These are phyloP conservation scores for Chaetomiaceae sp. DNA, from an alignment of 2,329 filamentous ascomycete genomes.

Conservation along the genomic window DNA sequence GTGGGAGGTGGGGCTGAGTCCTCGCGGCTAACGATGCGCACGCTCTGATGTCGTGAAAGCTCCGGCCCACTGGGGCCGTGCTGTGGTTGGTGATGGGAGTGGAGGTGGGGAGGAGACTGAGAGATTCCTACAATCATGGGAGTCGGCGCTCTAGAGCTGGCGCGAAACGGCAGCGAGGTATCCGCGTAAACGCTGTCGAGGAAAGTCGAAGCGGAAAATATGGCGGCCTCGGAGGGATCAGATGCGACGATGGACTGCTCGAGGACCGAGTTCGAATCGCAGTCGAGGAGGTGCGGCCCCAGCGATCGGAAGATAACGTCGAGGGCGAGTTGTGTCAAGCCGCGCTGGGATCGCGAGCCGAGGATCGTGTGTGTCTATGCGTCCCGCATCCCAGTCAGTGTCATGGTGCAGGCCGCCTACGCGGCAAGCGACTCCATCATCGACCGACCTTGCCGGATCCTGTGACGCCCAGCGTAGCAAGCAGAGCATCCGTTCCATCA, in stretches of 20 bases:
- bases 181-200: constrained; percentile 75
- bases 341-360: constrained; percentile 77
- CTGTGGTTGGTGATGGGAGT: constrained; percentile 29
- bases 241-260: constrained; percentile 69
- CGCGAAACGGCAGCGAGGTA: constrained; percentile 46
- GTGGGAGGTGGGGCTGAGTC: constrained; percentile 21
- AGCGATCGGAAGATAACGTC: constrained; percentile 85
- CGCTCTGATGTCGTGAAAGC: constrained; percentile 33
- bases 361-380: constrained; percentile 87
- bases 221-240: constrained; percentile 73
- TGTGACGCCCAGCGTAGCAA: constrained; percentile 89
- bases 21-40: constrained; percentile 38
- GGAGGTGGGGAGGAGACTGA: constrained; percentile 26
- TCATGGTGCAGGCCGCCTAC: neutral
- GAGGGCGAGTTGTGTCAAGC: constrained; percentile 84
- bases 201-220: constrained; percentile 69
- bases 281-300: constrained; percentile 62
- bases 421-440: neutral
- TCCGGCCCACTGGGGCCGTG: constrained; percentile 1
- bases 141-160: constrained; percentile 60
- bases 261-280: constrained; percentile 50
- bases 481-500: constrained; percentile 78
- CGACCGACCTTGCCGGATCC: constrained; percentile 81
- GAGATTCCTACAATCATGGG: constrained; percentile 58
- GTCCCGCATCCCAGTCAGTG: constrained; percentile 13